Evolutionary conservation across 441 rosid species (phyloP).

Genomic region (Pelargonium myrrhifolium): DNA sequence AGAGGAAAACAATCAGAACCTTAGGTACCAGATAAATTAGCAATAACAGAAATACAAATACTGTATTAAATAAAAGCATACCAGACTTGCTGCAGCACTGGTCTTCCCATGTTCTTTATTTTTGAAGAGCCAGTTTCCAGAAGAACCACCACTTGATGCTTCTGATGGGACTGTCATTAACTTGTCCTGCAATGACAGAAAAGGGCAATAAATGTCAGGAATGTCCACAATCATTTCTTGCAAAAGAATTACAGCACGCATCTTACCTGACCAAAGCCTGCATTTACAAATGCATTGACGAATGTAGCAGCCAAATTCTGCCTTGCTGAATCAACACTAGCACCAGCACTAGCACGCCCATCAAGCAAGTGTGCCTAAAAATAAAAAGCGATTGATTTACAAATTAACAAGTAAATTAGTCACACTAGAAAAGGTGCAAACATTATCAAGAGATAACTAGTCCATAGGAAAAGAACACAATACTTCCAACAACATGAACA

Average conservation of each 20-base stretch:
- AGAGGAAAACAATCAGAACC: slow-evolving; percentile 22
- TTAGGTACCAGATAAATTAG: slow-evolving; percentile 12
- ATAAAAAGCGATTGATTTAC: not conserved
- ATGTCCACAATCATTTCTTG: slow-evolving; percentile 2
- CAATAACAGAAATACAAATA: not conserved
- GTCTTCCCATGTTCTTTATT: slow-evolving; percentile 91
- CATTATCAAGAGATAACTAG: not conserved
- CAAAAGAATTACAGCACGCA: slow-evolving; percentile 3
- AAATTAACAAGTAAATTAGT: slow-evolving; percentile 12
- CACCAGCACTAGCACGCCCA: slow-evolving; percentile 76
- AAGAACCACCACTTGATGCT: slow-evolving; percentile 49
- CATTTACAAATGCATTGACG: slow-evolving; percentile 96
- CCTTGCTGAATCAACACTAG: slow-evolving; percentile 86
- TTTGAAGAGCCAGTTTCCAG: slow-evolving; percentile 91
- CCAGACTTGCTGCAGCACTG: slow-evolving; percentile 98
- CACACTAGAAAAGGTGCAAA: not conserved
- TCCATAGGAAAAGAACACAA: not conserved
- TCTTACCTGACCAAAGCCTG: slow-evolving; percentile 86
- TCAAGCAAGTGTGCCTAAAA: slow-evolving; percentile 91
- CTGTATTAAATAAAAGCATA: slow-evolving; percentile 22
- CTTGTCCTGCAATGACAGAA: slow-evolving; percentile 57
- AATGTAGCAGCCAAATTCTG: slow-evolving; percentile 93
- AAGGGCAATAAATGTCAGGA: slow-evolving; percentile 14
- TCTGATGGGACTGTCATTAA: slow-evolving; percentile 81
- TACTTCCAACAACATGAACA: not conserved